Evolutionary conservation across 805 yeast species (phyloP).

Genomic region (Ogataea nakhonphanomensis): DNA sequence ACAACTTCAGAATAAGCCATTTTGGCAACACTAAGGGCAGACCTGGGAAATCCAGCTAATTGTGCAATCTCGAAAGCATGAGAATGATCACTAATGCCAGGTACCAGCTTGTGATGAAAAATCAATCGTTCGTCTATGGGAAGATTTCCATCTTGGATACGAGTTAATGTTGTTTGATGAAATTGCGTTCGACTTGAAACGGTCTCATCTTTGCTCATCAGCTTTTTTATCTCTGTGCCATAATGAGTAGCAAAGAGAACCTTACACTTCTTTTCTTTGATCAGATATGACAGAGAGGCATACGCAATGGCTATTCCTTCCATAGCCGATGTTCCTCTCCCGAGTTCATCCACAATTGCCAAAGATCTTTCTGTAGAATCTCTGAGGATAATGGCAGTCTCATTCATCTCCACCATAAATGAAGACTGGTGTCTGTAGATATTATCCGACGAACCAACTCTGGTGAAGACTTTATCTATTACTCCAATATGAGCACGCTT

Average conservation of each 20-base stretch:
- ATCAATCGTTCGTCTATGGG: slow-evolving; percentile 33
- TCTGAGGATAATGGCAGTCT: slow-evolving; percentile 65
- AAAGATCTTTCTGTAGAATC: slow-evolving; percentile 66
- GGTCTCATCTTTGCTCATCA: slow-evolving; percentile 35
- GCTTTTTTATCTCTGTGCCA: slow-evolving; percentile 48
- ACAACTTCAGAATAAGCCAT: slow-evolving; percentile 25
- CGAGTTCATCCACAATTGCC: slow-evolving; percentile 83
- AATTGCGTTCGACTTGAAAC: slow-evolving; percentile 24
- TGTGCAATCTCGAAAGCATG: slow-evolving; percentile 76
- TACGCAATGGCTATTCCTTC: slow-evolving; percentile 87
- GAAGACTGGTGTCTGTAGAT: slow-evolving; percentile 78
- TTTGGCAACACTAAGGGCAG: slow-evolving; percentile 53
- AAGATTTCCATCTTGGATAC: slow-evolving; percentile 12
- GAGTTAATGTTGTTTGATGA: slow-evolving; percentile 25
- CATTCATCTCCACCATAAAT: slow-evolving; percentile 91
- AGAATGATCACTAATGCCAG: slow-evolving; percentile 71
- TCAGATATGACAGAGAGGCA: slow-evolving; percentile 61
- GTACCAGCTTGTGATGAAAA: slow-evolving; percentile 54
- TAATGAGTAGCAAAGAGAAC: slow-evolving; percentile 91
- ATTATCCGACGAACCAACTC: slow-evolving; percentile 85
- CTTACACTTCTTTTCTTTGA: slow-evolving; percentile 55
- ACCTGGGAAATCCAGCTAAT: slow-evolving; percentile 72
- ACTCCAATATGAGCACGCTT: slow-evolving; percentile 59
- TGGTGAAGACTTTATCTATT: slow-evolving; percentile 73
- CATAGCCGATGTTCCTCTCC: slow-evolving; percentile 80